Evolutionary conservation across 225 moss, liverwort and hornwort genomes (phyloP).

Genomic region (Bryoerythrophyllum caledonicum): DNA sequence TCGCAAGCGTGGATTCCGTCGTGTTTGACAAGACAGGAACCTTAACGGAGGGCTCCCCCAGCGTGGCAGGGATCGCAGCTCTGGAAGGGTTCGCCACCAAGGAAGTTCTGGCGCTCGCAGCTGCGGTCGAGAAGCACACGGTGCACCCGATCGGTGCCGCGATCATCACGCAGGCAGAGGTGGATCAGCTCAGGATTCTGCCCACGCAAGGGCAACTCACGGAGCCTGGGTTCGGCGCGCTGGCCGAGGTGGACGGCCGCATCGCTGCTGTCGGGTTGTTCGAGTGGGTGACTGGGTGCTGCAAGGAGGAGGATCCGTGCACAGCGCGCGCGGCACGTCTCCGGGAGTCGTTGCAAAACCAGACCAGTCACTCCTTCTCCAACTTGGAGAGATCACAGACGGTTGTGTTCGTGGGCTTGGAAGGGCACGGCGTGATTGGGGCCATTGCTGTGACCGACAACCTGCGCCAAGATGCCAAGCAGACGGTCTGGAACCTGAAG

Average conservation of each 20-base stretch:
- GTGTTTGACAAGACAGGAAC: slow-evolving; percentile 97
- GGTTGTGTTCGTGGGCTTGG: slow-evolving; percentile 82
- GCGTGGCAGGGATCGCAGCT: slow-evolving; percentile 62
- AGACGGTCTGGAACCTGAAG: slow-evolving; percentile 65
- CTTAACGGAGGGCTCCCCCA: slow-evolving; percentile 84
- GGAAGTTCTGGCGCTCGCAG: slow-evolving; percentile 61
- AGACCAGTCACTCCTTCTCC: slow-evolving; percentile 24
- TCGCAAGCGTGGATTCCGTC: slow-evolving; percentile 69
- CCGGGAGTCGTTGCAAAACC: slow-evolving; percentile 37
- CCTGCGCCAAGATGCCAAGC: slow-evolving; percentile 65
- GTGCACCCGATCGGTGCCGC: slow-evolving; percentile 86
- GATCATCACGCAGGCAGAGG: slow-evolving; percentile 60
- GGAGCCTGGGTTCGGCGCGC: slow-evolving; percentile 90
- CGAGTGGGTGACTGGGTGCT: slow-evolving; percentile 86
- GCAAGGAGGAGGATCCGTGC: slow-evolving; percentile 42
- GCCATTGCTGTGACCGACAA: slow-evolving; percentile 85
- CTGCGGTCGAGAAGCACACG: slow-evolving; percentile 80
- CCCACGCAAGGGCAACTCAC: slow-evolving; percentile 79
- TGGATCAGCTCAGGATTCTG: slow-evolving; percentile 32
- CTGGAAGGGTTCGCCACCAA: slow-evolving; percentile 34
- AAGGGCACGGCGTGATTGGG: slow-evolving; percentile 82
- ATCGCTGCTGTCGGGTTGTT: slow-evolving; percentile 80
- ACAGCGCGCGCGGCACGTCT: slow-evolving; percentile 35
- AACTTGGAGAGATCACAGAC: slow-evolving; percentile 72
- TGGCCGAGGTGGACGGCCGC: slow-evolving; percentile 74